These are phyloP conservation scores for Lichtheimia ramosa DNA, from an alignment of 371 early-diverging fungal genomes.

Conservation along the genomic window DNA sequence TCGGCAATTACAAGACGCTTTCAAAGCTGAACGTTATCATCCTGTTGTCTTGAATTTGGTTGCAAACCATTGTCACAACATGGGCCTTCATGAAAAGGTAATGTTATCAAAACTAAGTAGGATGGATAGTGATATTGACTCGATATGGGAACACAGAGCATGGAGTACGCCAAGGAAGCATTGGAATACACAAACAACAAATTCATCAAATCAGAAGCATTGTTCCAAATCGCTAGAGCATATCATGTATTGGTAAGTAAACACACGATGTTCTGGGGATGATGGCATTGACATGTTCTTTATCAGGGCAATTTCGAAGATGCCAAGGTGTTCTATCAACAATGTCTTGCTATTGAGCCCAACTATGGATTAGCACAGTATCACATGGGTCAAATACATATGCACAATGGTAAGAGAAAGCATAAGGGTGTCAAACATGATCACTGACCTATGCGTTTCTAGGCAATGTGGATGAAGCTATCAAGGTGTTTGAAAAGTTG, in stretches of 20 bases:
- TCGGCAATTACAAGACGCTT: slow-evolving; percentile 53
- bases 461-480: slow-evolving; percentile 56
- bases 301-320: slow-evolving; percentile 58
- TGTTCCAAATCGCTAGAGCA: slow-evolving; percentile 60
- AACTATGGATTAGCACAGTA: slow-evolving; percentile 71
- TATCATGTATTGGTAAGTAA: slow-evolving; percentile 50
- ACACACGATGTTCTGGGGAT: background rate
- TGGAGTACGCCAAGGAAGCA: slow-evolving; percentile 49
- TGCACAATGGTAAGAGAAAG: slow-evolving; percentile 36
- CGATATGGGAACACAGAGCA: slow-evolving; percentile 22
- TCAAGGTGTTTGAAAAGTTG: slow-evolving; percentile 74
- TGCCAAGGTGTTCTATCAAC: slow-evolving; percentile 70
- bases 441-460: slow-evolving; percentile 7
- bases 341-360: slow-evolving; percentile 69
- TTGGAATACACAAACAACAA: slow-evolving; percentile 28
- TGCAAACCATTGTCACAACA: slow-evolving; percentile 59
- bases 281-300: too few relatives aligned
- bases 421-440: too few relatives aligned
- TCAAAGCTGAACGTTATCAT: slow-evolving; percentile 42
- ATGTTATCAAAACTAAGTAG: background rate
- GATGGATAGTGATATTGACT: background rate
- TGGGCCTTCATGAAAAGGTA: slow-evolving; percentile 49
- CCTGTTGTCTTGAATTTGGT: slow-evolving; percentile 57
- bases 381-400: slow-evolving; percentile 75
- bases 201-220: slow-evolving; percentile 59